Evolutionary conservation across 345 rosid species (phyloP), one percentile per base, ranked within the genome.

Genomic region (Salix caprea): DNA sequence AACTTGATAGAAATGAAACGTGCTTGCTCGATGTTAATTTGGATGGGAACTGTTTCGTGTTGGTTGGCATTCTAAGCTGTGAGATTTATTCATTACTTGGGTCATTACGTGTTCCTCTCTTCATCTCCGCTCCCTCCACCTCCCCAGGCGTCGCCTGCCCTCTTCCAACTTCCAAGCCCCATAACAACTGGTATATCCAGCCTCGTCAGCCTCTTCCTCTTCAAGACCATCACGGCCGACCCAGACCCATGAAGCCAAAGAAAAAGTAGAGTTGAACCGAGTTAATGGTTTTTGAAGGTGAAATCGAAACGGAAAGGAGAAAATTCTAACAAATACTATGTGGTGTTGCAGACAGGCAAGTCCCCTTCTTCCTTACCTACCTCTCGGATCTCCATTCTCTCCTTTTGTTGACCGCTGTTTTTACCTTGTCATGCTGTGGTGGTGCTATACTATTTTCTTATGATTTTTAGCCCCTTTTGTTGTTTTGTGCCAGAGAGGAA

Each of bases 181-280:
- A 83, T 34, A 6, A 81, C 83, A 8, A 76, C 78, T 64, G 97
- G 97, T 32, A 92, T 90, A 71, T 81, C 87, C 68, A 91, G 89
- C 88, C 80, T 90, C 62, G 91, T 79, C 13, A 97, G 97, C 16
- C 98, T 77, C 83, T 94, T 94, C 86, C 98, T 88, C 90, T 92
- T 94, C 69, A 85, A 76, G 4, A 77, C 67, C 44, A 92, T 80
- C 71, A 85, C 78, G 56, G 87, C 30, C 10, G 84, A 23, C 39
- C 72, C 52, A 9, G 82, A 70, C 16, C 71, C 76, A 26, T 44
- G 81, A 73, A 65, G 75, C 74, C 40, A 81, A 40, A 54, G 84
- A 67, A 3, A 84, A 75, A 50, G 77, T 67, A 26, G 80, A 40
- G 15, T 48, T 9, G 2, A 30, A 19, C 6, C 84, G 85, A 30